phyloP scores from a whole-genome alignment of 805 yeast genomes.

The Candida nitratophila region DNA sequence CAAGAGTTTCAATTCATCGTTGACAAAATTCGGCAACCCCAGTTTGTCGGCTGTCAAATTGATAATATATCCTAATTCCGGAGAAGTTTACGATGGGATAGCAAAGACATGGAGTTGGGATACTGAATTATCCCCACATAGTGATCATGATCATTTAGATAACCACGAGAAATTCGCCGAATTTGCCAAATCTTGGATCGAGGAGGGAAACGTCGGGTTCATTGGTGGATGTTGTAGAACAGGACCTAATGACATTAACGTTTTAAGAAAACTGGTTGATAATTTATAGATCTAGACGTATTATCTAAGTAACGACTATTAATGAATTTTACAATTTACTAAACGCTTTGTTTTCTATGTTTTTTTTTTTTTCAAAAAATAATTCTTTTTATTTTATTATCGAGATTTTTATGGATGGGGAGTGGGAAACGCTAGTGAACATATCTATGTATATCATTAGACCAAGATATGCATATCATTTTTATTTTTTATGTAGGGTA shows the following conservation, averaged over 20 bases:
- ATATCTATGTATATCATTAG: neutral
- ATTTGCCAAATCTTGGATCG: conserved; percentile 33
- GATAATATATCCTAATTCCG: conserved; percentile 69
- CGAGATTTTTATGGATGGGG: neutral
- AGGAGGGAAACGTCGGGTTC: conserved; percentile 33
- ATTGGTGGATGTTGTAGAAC: conserved; percentile 79
- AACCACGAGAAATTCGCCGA: conserved; percentile 28
- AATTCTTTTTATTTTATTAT: too few relatives aligned
- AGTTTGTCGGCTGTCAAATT: conserved; percentile 27
- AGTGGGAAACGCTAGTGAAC: neutral
- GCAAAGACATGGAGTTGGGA: conserved; percentile 33
- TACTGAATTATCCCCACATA: conserved; percentile 5
- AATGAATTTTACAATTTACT: neutral
- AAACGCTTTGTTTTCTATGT: neutral
- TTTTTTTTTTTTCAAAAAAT: neutral
- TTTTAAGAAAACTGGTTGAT: conserved; percentile 11
- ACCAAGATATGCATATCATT: neutral
- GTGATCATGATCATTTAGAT: conserved; percentile 16
- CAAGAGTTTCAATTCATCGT: conserved; percentile 9
- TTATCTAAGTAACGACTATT: too few relatives aligned
- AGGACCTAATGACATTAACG: conserved; percentile 39
- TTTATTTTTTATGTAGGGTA: neutral
- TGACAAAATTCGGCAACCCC: conserved; percentile 4
- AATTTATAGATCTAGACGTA: too few relatives aligned
- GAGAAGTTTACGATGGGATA: conserved; percentile 52